These are phyloP conservation scores for Arthrinium phaeospermum DNA, from an alignment of 2,329 filamentous ascomycete genomes.

Conservation along the genomic window DNA sequence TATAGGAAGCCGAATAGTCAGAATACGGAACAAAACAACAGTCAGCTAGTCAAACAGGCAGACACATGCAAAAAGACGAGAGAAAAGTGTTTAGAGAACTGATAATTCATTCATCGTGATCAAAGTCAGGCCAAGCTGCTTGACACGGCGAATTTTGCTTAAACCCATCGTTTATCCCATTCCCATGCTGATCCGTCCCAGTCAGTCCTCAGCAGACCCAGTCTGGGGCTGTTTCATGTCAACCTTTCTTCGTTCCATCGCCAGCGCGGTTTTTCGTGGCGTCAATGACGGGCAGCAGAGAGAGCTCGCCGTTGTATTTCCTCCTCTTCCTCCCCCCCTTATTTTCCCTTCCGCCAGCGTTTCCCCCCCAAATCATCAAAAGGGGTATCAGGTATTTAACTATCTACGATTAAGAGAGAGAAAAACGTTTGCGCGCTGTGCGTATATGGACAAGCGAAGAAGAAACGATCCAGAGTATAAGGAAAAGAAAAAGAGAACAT, in stretches of 20 bases:
- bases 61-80: background rate
- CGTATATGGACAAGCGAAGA: slow-evolving; percentile 22
- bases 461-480: slow-evolving; percentile 15
- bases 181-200: slow-evolving; percentile 19
- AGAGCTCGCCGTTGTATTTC: background rate
- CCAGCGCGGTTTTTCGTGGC: slow-evolving; percentile 4
- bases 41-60: background rate
- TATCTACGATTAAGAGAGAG: slow-evolving; percentile 41
- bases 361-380: slow-evolving; percentile 19
- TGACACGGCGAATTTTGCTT: slow-evolving; percentile 26
- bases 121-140: slow-evolving; percentile 30
- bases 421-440: slow-evolving; percentile 21
- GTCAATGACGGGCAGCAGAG: background rate
- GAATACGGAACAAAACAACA: too few relatives aligned
- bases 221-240: slow-evolving; percentile 28
- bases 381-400: slow-evolving; percentile 40
- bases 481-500: slow-evolving; percentile 27
- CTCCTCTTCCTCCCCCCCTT: slow-evolving; percentile 28
- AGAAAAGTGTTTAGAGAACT: background rate
- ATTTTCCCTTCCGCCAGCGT: slow-evolving; percentile 22
- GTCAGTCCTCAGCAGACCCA: slow-evolving; percentile 25
- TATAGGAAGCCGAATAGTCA: background rate
- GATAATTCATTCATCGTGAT: slow-evolving; percentile 31
- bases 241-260: slow-evolving; percentile 15
- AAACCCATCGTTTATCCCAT: slow-evolving; percentile 15